Conservation (phyloP, 2,329 filamentous ascomycete genomes). For the Trichoderma atrobrunneum region DNA sequence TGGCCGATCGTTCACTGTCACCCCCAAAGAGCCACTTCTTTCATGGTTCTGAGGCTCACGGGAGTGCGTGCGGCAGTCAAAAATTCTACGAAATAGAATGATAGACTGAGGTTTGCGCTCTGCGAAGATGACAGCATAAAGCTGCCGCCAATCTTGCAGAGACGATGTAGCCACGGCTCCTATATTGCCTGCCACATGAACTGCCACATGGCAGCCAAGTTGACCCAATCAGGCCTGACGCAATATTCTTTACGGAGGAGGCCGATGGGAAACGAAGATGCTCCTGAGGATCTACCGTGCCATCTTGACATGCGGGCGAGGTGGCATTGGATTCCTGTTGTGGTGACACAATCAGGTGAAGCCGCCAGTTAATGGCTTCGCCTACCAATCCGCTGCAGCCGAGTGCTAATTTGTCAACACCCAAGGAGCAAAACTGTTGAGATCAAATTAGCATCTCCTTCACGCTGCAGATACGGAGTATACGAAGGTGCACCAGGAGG, state of each 20-base stretch:
- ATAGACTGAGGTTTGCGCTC: constrained; percentile 16
- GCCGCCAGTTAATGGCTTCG: background rate
- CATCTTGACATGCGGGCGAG: background rate
- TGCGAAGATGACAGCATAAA: constrained; percentile 7
- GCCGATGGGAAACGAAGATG: background rate
- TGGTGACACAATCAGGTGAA: background rate
- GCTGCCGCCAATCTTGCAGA: background rate
- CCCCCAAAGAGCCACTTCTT: background rate
- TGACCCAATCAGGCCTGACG: background rate
- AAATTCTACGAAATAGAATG: background rate
- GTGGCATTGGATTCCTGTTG: background rate
- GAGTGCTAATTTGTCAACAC: background rate
- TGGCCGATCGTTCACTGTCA: background rate
- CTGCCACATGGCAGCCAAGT: background rate
- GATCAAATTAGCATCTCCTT: background rate
- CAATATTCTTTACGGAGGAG: background rate
- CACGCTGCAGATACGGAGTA: background rate
- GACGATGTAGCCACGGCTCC: background rate
- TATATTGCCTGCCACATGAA: background rate
- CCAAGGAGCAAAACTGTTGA: background rate
- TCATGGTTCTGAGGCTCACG: background rate
- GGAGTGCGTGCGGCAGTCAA: background rate
- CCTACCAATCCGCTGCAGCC: background rate
- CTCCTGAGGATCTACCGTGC: background rate
- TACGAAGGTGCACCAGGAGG: background rate